phyloP scores from a whole-genome alignment of 495 filamentous ascomycete species.

The Tetracladium setigerum region DNA sequence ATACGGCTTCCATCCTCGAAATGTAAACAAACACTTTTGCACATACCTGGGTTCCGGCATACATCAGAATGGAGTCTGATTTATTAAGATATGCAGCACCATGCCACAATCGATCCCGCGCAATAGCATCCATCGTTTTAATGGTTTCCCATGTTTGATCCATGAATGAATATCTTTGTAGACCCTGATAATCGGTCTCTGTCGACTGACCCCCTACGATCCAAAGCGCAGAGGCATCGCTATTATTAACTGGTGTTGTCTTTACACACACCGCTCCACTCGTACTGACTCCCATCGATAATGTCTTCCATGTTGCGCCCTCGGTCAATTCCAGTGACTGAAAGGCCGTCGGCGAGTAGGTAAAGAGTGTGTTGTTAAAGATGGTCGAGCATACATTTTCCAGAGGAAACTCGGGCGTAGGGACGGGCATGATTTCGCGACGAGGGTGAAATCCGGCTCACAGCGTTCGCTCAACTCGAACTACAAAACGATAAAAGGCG shows the following conservation, averaged over 20 bases:
- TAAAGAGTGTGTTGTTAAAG: conserved; percentile 77
- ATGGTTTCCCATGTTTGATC: conserved; percentile 69
- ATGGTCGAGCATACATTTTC: conserved; percentile 77
- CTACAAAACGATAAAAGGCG: no score
- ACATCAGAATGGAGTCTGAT: conserved; percentile 68
- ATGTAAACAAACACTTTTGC: no score
- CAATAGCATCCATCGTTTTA: conserved; percentile 39
- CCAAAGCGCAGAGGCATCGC: conserved; percentile 54
- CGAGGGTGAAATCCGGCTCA: no score
- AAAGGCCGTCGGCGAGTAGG: conserved; percentile 69
- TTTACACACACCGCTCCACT: conserved; percentile 72
- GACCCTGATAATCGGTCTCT: conserved; percentile 56
- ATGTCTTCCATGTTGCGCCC: conserved; percentile 61
- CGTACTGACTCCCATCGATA: conserved; percentile 59
- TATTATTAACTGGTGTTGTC: conserved; percentile 46
- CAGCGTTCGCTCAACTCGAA: no score
- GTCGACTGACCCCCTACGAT: conserved; percentile 68
- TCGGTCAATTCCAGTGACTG: conserved; percentile 60
- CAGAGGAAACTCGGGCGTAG: conserved; percentile 56
- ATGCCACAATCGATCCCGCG: conserved; percentile 65
- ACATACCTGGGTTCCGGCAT: conserved; percentile 55
- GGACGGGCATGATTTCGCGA: conserved; percentile 46
- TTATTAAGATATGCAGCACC: conserved; percentile 67
- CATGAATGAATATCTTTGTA: conserved; percentile 79
- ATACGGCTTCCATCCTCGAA: no score